Evolutionary conservation across 2,329 filamentous ascomycete species (phyloP).

Genomic region (Dactylellina haptotyla): DNA sequence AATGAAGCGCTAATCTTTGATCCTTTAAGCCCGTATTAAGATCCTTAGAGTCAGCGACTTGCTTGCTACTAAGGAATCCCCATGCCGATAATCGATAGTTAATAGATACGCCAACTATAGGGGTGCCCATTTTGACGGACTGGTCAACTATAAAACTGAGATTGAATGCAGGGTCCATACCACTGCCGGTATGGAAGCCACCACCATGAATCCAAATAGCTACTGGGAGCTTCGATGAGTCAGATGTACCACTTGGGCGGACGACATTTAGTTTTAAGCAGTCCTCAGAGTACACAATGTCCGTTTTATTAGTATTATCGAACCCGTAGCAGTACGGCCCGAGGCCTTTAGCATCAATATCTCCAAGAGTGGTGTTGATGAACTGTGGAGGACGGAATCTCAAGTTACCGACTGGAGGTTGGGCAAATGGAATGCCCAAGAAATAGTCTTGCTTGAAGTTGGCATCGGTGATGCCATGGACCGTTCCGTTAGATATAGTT

Average conservation of each 20-base stretch:
- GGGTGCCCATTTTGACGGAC: constrained; percentile 66
- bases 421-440: too few relatives aligned
- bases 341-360: too few relatives aligned
- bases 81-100: constrained; percentile 67
- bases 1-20: constrained; percentile 69
- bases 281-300: constrained; percentile 55
- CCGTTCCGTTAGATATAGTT: too few relatives aligned
- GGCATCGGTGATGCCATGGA: too few relatives aligned
- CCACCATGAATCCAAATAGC: constrained; percentile 62
- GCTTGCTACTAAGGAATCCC: constrained; percentile 67
- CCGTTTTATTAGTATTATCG: too few relatives aligned
- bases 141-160: constrained; percentile 70
- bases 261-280: constrained; percentile 60
- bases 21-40: constrained; percentile 73
- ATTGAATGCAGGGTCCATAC: constrained; percentile 70
- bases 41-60: constrained; percentile 62
- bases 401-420: too few relatives aligned
- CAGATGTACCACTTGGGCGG: constrained; percentile 52
- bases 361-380: too few relatives aligned
- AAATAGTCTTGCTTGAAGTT: too few relatives aligned
- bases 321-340: too few relatives aligned
- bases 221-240: constrained; percentile 57
- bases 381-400: too few relatives aligned
- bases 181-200: constrained; percentile 66
- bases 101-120: constrained; percentile 68